Percentiles rank a stretch among this genome's conserved stretches.
phyloP scores from a whole-genome alignment of 228 moss, liverwort and hornwort genomes.

The Sphagnum fallax region DNA sequence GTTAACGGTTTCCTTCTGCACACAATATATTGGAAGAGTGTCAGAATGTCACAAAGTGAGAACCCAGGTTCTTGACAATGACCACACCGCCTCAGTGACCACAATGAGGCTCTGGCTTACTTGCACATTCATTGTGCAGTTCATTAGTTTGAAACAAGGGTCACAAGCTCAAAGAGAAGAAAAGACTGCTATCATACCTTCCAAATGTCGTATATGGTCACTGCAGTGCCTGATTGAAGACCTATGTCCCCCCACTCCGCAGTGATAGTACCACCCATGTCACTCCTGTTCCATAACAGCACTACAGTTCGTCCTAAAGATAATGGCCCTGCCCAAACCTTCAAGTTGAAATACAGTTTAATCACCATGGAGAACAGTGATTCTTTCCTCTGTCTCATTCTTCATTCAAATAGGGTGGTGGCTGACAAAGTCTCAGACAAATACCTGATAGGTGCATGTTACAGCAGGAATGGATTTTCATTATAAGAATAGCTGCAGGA shows the following conservation, averaged over 20 bases:
- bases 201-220: slow-evolving; percentile 69
- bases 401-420: background rate
- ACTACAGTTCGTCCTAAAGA: slow-evolving; percentile 53
- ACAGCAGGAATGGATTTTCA: background rate
- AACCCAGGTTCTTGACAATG: background rate
- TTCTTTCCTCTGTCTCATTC: background rate
- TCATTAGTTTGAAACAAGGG: background rate
- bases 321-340: slow-evolving; percentile 90
- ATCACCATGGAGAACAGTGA: background rate
- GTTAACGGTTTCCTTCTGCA: slow-evolving; percentile 44
- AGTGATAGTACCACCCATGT: slow-evolving; percentile 33
- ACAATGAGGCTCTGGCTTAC: no score
- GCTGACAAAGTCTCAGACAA: background rate
- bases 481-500: background rate
- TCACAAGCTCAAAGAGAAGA: background rate
- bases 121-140: background rate
- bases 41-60: background rate
- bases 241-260: slow-evolving; percentile 54
- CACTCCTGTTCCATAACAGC: slow-evolving; percentile 80
- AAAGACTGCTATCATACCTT: slow-evolving; percentile 30
- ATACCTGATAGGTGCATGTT: background rate
- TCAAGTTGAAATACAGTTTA: slow-evolving; percentile 7
- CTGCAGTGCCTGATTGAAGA: slow-evolving; percentile 33
- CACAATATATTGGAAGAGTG: background rate
- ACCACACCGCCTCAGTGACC: background rate